A percentile compares a stretch with the other conserved stretches of the same genome.
Evolutionary conservation across 768 basidiomycete genomes (phyloP).

Genomic region (Mycena metata): DNA sequence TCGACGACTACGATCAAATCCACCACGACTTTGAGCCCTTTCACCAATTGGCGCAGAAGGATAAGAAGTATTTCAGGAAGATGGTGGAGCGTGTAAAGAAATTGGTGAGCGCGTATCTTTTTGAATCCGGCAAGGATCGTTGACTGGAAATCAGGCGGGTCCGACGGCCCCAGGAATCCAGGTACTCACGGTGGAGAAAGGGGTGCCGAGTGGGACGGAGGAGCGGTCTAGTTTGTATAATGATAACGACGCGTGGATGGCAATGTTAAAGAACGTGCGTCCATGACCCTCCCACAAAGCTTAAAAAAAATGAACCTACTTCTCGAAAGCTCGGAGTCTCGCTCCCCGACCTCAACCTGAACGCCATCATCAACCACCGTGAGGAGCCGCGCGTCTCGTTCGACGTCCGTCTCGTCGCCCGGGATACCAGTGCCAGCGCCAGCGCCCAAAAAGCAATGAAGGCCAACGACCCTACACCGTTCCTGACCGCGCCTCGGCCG

Average conservation of each 20-base stretch:
- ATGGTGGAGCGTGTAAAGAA: constrained; percentile 8
- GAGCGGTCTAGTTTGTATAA: constrained; percentile 5
- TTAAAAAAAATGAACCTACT: not conserved
- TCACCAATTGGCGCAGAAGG: constrained; percentile 17
- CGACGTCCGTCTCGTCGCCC: not conserved
- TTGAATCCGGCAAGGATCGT: not conserved
- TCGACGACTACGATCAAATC: constrained; percentile 31
- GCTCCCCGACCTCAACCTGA: constrained; percentile 12
- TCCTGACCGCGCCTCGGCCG: constrained; percentile 4
- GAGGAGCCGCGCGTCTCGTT: constrained; percentile 17
- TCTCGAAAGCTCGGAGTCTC: not conserved
- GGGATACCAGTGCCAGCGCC: too few relatives aligned
- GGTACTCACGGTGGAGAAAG: constrained; percentile 3
- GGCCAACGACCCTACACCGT: not conserved
- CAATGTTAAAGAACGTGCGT: constrained; percentile 7
- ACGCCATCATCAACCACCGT: constrained; percentile 1
- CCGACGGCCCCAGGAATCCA: not conserved
- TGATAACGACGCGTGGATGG: constrained; percentile 17
- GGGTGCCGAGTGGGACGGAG: constrained; percentile 7
- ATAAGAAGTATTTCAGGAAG: constrained; percentile 10
- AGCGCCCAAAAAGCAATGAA: not conserved
- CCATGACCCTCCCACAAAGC: too few relatives aligned
- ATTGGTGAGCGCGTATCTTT: constrained; percentile 6
- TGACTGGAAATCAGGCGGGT: too few relatives aligned
- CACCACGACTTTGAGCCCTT: constrained; percentile 28